Evolutionary conservation across 805 yeast genomes (phyloP).

Genomic region (Candida tallmaniae): DNA sequence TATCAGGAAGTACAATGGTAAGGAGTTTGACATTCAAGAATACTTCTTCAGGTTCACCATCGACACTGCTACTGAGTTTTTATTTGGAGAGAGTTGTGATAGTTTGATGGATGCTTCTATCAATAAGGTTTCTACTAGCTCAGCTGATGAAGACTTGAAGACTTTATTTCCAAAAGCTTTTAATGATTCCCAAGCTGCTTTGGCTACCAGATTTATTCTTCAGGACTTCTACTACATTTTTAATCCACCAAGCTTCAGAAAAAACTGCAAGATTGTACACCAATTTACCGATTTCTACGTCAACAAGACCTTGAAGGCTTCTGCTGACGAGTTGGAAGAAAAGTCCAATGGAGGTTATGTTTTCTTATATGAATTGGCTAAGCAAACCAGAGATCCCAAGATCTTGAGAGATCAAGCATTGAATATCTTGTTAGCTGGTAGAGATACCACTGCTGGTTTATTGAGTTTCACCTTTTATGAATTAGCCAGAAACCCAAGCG

Average conservation of each 20-base stretch:
- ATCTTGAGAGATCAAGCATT: conserved; percentile 35
- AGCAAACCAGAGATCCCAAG: conserved; percentile 32
- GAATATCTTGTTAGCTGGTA: conserved; percentile 38
- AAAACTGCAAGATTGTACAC: conserved; percentile 22
- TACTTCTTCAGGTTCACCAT: conserved; percentile 36
- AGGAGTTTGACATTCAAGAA: conserved; percentile 33
- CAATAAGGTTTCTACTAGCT: conserved; percentile 10
- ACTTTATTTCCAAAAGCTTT: conserved; percentile 31
- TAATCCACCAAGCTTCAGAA: conserved; percentile 19
- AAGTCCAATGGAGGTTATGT: conserved; percentile 24
- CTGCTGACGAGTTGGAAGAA: conserved; percentile 23
- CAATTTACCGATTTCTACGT: conserved; percentile 26
- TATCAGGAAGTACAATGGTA: conserved; percentile 21
- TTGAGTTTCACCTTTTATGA: conserved; percentile 32
- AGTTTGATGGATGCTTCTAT: conserved; percentile 25
- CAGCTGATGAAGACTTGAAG: conserved; percentile 25
- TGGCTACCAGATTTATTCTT: conserved; percentile 24
- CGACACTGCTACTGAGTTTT: conserved; percentile 38
- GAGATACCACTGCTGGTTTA: conserved; percentile 41
- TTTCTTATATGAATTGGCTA: conserved; percentile 36
- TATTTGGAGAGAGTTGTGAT: conserved; percentile 37
- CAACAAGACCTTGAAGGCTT: conserved; percentile 22
- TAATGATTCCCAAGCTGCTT: conserved; percentile 26
- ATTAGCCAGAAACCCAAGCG: conserved; percentile 29
- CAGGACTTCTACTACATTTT: conserved; percentile 23